These are phyloP conservation scores for Rhizoclosmatium globosum DNA, from an alignment of 192 early-diverging fungal genomes.

Conservation along the genomic window DNA sequence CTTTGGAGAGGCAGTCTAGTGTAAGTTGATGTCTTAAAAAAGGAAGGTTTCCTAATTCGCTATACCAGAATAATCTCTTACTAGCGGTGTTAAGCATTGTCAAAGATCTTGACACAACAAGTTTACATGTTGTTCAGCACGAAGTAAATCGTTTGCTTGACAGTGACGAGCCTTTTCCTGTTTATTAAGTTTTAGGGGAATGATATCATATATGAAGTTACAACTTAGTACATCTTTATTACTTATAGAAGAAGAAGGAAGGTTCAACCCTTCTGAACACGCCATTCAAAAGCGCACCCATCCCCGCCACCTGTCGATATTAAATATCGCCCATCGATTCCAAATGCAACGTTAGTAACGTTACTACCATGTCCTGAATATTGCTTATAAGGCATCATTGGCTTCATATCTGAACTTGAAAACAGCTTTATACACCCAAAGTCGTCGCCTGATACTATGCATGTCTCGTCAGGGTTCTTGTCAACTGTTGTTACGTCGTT, in stretches of 20 bases:
- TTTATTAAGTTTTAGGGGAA: too few species aligned
- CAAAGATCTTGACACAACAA: constrained; percentile 10
- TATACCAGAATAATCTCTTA: neutral
- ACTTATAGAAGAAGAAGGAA: too few species aligned
- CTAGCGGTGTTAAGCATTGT: constrained; percentile 12
- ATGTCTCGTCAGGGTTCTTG: constrained; percentile 1
- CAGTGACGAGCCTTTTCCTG: neutral
- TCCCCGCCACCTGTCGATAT: constrained; percentile 36
- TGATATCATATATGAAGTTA: too few species aligned
- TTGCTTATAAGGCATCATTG: constrained; percentile 36
- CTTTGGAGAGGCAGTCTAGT: too few species aligned
- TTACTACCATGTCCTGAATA: constrained; percentile 35
- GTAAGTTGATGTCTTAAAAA: too few species aligned
- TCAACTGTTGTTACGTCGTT: constrained; percentile 34
- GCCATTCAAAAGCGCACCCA: constrained; percentile 36
- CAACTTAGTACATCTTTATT: too few species aligned
- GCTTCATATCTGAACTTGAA: neutral
- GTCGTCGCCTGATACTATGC: constrained; percentile 30
- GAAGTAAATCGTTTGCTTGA: constrained; percentile 12
- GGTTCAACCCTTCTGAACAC: too few species aligned
- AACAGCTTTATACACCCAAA: constrained; percentile 21
- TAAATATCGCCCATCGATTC: constrained; percentile 8
- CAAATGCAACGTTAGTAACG: constrained; percentile 32
- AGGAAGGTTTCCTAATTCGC: neutral
- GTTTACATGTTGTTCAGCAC: constrained; percentile 1